Evolutionary conservation across 192 early-diverging fungal genomes (phyloP).

Genomic region (Coemansia sp.): DNA sequence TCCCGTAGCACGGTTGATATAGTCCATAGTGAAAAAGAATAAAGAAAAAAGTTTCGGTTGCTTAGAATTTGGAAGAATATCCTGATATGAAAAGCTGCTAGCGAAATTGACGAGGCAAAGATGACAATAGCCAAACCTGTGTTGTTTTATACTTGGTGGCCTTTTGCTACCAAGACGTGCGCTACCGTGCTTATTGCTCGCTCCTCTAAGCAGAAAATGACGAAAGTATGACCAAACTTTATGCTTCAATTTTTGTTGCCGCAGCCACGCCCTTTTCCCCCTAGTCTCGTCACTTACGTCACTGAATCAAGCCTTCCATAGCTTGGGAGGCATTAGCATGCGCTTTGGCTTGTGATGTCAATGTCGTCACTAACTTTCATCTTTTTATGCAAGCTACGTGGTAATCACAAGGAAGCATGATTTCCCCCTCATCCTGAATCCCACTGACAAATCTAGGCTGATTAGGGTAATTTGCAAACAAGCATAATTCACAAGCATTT

Average conservation of each 20-base stretch:
- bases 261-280: not conserved
- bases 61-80: not conserved
- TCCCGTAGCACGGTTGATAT: constrained; percentile 17
- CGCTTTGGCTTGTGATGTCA: not conserved
- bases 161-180: not conserved
- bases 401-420: no score
- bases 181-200: not conserved
- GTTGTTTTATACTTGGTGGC: not conserved
- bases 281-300: not conserved
- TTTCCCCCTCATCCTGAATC: not conserved
- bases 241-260: not conserved
- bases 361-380: not conserved
- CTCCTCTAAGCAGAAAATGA: not conserved
- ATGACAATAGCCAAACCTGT: not conserved
- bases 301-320: not conserved
- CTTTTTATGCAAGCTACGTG: not conserved
- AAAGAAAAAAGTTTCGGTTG: not conserved
- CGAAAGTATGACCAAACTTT: not conserved
- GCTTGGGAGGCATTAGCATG: not conserved
- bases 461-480: not conserved
- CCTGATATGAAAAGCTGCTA: not conserved
- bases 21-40: constrained; percentile 8
- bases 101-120: not conserved
- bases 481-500: not conserved
- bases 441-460: not conserved